Base-by-base conservation (phyloP, 1,284 basidiomycete species). In the Vanrija humicola region DNA sequence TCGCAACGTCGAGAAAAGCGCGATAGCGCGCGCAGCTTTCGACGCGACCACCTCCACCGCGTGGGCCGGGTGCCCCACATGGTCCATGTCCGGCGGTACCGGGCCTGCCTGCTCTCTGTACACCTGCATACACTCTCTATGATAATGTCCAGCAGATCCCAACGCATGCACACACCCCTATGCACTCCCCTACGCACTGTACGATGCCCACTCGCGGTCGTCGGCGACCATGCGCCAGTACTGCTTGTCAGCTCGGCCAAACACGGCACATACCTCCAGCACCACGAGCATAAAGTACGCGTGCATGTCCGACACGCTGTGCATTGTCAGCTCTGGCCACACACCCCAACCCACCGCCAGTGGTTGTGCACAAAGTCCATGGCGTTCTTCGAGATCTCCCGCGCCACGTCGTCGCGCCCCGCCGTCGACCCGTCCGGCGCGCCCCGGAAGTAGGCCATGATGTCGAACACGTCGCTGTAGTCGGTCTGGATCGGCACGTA, bases 361-460 rank as follows among this genome's bases (percentile, higher is more conserved):
- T 67, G 68, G 42, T 65, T 59, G 34, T 70, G 43, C n/a, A 72
- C 66, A 60, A 77, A 78, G 12, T 70, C 55, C 29, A 64, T 60
- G 0, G 73, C 78, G 25, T 75, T 65, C 29, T 63, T 54, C 6
- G 76, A 78, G 39, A 79, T 79, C 58, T 69, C 61, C 59, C 73
- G 68, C 5, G 76, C 78, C 12, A 76, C 56, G 34, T 73, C 70
- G 53, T 77, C 74, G 46, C 74, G 68, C 6, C 68, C 68, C 3
- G 48, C 54, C 28, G 68, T 63, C 10, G 63, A 56, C 5, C 78
- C 76, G 49, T 79, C 73, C 3, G 77, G 67, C 29, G 77, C 69
- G 45, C 78, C 79, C 10, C 67, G 64, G 65, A 80, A 79, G 68
- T 78, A 79, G 0, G 75, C 67, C 69, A 79, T 71, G 55, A 78